Percentiles rank a stretch among this genome's conserved stretches.
phyloP scores from a whole-genome alignment of 768 basidiomycete species.

The Lentinula raphanica region DNA sequence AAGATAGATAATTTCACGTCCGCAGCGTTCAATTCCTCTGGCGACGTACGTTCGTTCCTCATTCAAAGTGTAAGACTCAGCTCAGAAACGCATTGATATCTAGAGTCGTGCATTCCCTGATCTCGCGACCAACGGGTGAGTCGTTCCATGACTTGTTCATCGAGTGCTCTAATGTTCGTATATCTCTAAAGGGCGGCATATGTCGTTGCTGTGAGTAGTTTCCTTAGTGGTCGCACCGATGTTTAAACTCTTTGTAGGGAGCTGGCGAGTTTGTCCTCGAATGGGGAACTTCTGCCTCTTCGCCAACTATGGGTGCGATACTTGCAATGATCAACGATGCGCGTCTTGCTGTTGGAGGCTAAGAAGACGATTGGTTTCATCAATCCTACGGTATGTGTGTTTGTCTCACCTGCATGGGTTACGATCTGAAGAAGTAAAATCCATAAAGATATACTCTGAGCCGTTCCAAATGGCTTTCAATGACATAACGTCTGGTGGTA shows the following conservation, averaged over 20 bases:
- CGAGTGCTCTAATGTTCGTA: slow-evolving; percentile 13
- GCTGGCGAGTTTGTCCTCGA: slow-evolving; percentile 31
- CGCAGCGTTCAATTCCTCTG: slow-evolving; percentile 41
- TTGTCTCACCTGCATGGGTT: no score
- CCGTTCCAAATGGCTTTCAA: slow-evolving; percentile 15
- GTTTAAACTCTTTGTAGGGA: not conserved
- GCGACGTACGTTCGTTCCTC: slow-evolving; percentile 19
- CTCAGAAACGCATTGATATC: slow-evolving; percentile 1
- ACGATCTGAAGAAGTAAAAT: no score
- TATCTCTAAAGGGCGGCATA: not conserved
- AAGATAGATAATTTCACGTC: slow-evolving; percentile 35
- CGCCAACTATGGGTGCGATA: slow-evolving; percentile 40
- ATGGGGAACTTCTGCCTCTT: slow-evolving; percentile 43
- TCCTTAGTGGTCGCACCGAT: not conserved
- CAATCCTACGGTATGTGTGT: slow-evolving; percentile 33
- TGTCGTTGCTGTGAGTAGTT: slow-evolving; percentile 31
- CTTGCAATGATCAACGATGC: slow-evolving; percentile 42
- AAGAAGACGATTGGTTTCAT: slow-evolving; percentile 35
- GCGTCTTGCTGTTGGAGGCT: slow-evolving; percentile 23
- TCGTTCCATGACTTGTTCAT: slow-evolving; percentile 1
- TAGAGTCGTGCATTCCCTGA: slow-evolving; percentile 49
- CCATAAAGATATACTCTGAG: slow-evolving; percentile 17
- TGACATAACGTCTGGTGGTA: slow-evolving; percentile 18
- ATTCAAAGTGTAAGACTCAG: slow-evolving; percentile 11
- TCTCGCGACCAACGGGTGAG: slow-evolving; percentile 42